phyloP scores from a whole-genome alignment of 2,329 filamentous ascomycete species.

The Scopulariopsis brevicaulis region DNA sequence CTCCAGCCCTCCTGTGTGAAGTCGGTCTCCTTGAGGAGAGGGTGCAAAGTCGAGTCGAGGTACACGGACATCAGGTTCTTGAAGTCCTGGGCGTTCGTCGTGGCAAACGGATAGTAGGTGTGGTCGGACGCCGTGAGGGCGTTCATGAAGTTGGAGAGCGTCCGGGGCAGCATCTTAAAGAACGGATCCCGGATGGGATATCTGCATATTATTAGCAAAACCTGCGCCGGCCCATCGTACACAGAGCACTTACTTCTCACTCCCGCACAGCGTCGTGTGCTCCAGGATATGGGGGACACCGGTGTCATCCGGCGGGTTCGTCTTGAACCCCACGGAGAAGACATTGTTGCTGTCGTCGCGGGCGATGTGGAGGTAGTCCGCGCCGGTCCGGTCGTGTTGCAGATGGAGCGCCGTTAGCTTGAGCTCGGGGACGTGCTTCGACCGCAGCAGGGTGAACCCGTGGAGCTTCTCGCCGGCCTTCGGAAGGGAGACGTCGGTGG shows the following conservation, averaged over 20 bases:
- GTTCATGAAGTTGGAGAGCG: conserved; percentile 99
- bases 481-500: conserved; percentile 26
- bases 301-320: conserved; percentile 91
- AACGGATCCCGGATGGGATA: conserved; percentile 98
- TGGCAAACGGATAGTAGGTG: conserved; percentile 96
- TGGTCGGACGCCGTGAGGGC: conserved; percentile 94
- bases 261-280: conserved; percentile 93
- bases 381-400: conserved; percentile 88
- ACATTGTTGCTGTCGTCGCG: conserved; percentile 98
- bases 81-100: conserved; percentile 90
- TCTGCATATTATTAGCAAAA: conserved; percentile 33
- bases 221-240: conserved; percentile 1
- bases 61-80: conserved; percentile 95
- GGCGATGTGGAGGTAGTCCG: conserved; percentile 91
- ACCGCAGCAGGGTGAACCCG: conserved; percentile 81
- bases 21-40: conserved; percentile 79
- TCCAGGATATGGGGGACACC: conserved; percentile 95
- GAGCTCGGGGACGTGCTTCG: conserved; percentile 88
- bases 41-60: conserved; percentile 85
- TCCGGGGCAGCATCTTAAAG: conserved; percentile 98
- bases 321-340: conserved; percentile 98
- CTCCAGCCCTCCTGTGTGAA: conserved; percentile 97
- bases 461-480: conserved; percentile 76
- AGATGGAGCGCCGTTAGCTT: conserved; percentile 85
- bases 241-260: conserved; percentile 57